phyloP scores from a whole-genome alignment of 805 yeast genomes.

The Hyphopichia homilentoma region DNA sequence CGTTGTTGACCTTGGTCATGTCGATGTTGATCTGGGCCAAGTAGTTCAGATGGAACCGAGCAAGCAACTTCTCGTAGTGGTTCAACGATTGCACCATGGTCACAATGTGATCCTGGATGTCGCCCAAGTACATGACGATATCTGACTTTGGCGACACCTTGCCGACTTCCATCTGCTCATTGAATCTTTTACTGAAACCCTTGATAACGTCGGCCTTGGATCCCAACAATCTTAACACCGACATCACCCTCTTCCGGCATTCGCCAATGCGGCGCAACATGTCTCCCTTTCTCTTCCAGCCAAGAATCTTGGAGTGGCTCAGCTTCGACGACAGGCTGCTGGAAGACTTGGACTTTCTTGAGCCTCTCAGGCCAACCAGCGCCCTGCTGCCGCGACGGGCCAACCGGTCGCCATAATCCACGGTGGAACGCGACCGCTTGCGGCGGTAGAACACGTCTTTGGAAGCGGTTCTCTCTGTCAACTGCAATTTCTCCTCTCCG shows the following conservation, averaged over 20 bases:
- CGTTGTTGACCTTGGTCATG: slow-evolving; percentile 95
- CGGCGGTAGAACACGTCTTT: slow-evolving; percentile 29
- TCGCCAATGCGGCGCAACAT: slow-evolving; percentile 95
- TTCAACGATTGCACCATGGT: slow-evolving; percentile 95
- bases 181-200: slow-evolving; percentile 89
- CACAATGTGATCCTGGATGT: slow-evolving; percentile 95
- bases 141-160: slow-evolving; percentile 43
- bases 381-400: not conserved
- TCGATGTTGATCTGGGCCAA: slow-evolving; percentile 96
- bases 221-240: slow-evolving; percentile 76
- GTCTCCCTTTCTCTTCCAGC: slow-evolving; percentile 90
- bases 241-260: slow-evolving; percentile 92
- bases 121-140: slow-evolving; percentile 92
- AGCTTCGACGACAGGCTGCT: slow-evolving; percentile 30
- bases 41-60: slow-evolving; percentile 94
- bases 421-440: slow-evolving; percentile 35
- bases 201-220: slow-evolving; percentile 97
- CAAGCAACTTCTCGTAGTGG: slow-evolving; percentile 90
- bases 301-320: slow-evolving; percentile 46
- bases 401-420: slow-evolving; percentile 23
- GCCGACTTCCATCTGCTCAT: slow-evolving; percentile 47
- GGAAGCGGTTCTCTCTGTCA: slow-evolving; percentile 11
- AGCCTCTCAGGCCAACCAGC: not conserved
- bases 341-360: slow-evolving; percentile 8
- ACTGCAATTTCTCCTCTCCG: slow-evolving; percentile 21